Evolutionary conservation across 1,284 basidiomycete genomes (phyloP), one percentile per base, ranked within the genome.

Genomic region (Boletus holoroseus): DNA sequence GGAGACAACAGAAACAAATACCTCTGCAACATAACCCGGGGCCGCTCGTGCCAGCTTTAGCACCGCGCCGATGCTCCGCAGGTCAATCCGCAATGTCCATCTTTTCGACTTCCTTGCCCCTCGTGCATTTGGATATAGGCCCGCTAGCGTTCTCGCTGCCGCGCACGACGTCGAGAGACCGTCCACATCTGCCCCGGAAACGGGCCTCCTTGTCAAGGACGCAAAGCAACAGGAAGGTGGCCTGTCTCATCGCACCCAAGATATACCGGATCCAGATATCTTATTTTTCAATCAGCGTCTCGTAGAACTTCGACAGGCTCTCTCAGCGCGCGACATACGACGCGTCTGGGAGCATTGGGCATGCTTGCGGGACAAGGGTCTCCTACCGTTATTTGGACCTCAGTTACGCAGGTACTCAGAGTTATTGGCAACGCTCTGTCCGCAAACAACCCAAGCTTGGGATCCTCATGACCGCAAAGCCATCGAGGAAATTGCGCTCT

Each of bases 401-500:
- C 72, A 77, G 41, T 55, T 76, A 27, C 64, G 70, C 43, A 59
- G 59, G 24, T 70, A 72, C 55, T 76, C 78, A 6, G 61, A 62
- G 42, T 51, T 69, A 39, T 55, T 79, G 27, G 60, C 66, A 7
- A 46, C 55, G 3, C 54, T 66, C 40, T 73, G 68, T 53, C 57
- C 64, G 7, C 53, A 40, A 26, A 53, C 35, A 22, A 50, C 42
- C 16, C 50, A 55, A 16, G 34, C 42, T 24, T 72, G 65, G 64
- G 56, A 61, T 50, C 51, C 61, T 18, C 51, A 60, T 24, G 65
- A 71, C 28, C 59, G 62, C 40, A 55, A 56, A 28, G 58, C 63
- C 15, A 60, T 77, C 13, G 71, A 76, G 51, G 69, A 75, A 44
- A 74, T 85, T 40, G 76, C 78, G 7, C 49, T 83, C 18, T 68